Percentiles rank a stretch among this genome's conserved stretches.
Conservation (phyloP, 495 filamentous ascomycete species). For the Daldinia bambusicola region DNA sequence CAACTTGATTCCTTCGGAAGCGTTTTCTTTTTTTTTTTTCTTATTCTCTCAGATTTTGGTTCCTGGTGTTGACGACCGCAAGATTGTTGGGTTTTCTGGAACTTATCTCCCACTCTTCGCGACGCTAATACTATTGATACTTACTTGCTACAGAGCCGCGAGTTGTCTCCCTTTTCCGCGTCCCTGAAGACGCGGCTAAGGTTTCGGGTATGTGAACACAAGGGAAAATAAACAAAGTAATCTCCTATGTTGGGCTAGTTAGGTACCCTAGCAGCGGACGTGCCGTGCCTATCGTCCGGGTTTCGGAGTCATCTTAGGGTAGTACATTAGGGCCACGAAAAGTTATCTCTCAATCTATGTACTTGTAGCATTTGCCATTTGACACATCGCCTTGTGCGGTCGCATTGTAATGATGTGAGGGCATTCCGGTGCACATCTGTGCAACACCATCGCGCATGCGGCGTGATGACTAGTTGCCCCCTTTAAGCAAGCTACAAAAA, state of each 20-base stretch:
- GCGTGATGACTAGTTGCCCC: neutral
- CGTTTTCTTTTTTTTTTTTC: neutral
- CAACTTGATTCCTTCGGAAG: neutral
- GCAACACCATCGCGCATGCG: neutral
- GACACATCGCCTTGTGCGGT: conserved; percentile 4
- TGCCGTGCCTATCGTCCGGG: neutral
- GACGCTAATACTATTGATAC: neutral
- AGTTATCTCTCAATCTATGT: neutral
- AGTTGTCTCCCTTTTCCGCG: neutral
- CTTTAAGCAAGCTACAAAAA: neutral
- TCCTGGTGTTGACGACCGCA: neutral
- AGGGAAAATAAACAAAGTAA: neutral
- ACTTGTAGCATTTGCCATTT: neutral
- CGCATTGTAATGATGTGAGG: conserved; percentile 9
- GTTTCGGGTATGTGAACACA: conserved; percentile 20
- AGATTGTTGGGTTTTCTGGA: neutral
- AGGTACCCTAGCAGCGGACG: no score
- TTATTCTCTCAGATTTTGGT: neutral
- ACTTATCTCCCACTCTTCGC: neutral
- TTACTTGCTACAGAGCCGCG: neutral
- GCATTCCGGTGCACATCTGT: neutral
- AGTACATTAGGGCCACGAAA: neutral
- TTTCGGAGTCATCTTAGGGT: neutral
- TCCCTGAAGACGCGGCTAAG: conserved; percentile 24
- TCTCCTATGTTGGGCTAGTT: no score